Base-by-base conservation (phyloP, 176 grass and related monocot genomes). In the Miscanthus lutarioriparius region DNA sequence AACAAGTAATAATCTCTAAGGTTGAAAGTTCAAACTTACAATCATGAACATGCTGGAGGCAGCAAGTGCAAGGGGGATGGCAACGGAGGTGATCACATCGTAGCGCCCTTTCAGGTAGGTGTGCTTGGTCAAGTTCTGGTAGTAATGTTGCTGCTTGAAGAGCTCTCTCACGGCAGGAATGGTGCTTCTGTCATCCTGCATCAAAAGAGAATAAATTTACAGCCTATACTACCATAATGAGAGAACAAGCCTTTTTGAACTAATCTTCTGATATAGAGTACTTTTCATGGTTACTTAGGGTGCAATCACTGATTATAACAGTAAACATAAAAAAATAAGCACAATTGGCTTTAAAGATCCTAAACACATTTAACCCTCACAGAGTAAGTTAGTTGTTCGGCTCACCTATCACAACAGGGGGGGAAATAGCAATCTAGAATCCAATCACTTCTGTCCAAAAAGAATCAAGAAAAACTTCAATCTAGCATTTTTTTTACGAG, bases 151-250 rank as follows among this genome's bases (percentile, higher is more conserved):
- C 10, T 88, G 76, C 80, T 91, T 83, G 45, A 80, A 12, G 38
- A 94, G 86, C 92, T 91, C 86, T 94, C 86, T 7, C 92, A 83
- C 0, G 89, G 74, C 30, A 81, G 36, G 81, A 94, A 94, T 67
- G 92, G 92, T 49, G 76, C 56, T 84, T 91, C 89, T 6, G 86
- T 74, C 92, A 94, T 94, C 72, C 92, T 91, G 85, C 76, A 84
- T 64, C 80, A 33, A 20, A 30, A 51, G 5, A 74, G 30, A 75
- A 86, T 17, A 32, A 83, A 72, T 2, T 25, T 78, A 64, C 23
- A 43, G 2, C 43, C 20, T 64, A 58, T 64, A 58, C 27, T 39
- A 62, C 17, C 47, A 80, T 15, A 17, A 51, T 63, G 30, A 11
- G 40, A 56, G 38, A 70, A 14, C 2, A 72, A 35, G 15, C 9